These are phyloP conservation scores for Pyrus communis DNA, from an alignment of 306 rosid genomes.

Conservation along the genomic window DNA sequence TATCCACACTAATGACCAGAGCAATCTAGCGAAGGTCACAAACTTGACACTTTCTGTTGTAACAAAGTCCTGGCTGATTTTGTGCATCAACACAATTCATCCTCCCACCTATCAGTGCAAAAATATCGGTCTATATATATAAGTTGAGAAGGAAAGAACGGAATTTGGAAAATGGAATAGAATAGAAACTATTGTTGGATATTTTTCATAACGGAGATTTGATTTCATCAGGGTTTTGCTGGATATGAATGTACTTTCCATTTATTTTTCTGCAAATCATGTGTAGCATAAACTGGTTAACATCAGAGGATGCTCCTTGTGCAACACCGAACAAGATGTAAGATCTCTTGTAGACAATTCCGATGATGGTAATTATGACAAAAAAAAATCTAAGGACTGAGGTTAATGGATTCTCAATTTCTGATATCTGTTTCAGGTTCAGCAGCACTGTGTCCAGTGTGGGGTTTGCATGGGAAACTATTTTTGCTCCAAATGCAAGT, in stretches of 20 bases:
- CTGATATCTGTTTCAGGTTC: constrained; percentile 50
- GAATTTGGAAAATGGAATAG: background rate
- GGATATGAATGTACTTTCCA: background rate
- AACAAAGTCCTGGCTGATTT: too few species aligned
- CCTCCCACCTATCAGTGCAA: too few species aligned
- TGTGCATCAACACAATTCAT: too few species aligned
- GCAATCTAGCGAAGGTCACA: too few species aligned
- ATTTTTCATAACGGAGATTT: background rate
- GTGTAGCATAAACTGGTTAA: too few species aligned
- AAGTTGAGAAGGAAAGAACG: background rate
- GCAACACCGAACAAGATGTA: constrained; percentile 79
- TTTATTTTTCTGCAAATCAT: background rate
- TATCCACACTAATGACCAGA: too few species aligned
- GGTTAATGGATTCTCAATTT: background rate
- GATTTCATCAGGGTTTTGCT: background rate
- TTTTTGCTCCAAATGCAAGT: constrained; percentile 72
- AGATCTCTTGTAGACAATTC: constrained; percentile 5
- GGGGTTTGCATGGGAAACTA: constrained; percentile 83
- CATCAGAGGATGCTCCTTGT: constrained; percentile 38
- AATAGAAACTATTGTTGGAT: background rate
- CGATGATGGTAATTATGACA: background rate
- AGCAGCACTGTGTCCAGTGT: constrained; percentile 58
- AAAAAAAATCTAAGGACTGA: background rate
- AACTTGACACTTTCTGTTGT: too few species aligned
- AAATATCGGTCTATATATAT: too few species aligned